Percentiles rank a stretch among this genome's conserved stretches.
Conservation (phyloP, 306 rosid species). For the Sicyos baderoa region DNA sequence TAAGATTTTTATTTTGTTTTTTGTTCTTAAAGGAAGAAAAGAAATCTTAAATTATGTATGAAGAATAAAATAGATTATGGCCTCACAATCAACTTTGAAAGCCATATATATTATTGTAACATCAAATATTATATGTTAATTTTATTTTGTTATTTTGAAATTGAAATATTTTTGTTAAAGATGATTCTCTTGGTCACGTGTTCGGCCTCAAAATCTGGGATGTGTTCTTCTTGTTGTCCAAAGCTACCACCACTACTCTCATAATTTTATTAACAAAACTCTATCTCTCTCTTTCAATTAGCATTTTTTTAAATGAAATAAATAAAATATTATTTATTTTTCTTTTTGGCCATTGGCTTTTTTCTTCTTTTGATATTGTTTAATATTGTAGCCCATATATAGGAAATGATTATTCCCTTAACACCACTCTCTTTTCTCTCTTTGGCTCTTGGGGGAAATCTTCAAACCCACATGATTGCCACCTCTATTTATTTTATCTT, state of each 20-base stretch:
- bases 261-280: slow-evolving; percentile 8
- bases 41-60: not conserved
- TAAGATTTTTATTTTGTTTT: too few relatives aligned
- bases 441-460: not conserved
- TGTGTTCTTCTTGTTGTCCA: slow-evolving; percentile 27
- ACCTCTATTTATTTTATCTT: not conserved
- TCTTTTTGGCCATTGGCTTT: not conserved
- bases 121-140: not conserved
- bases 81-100: not conserved
- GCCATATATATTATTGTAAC: not conserved
- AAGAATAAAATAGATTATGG: slow-evolving; percentile 7
- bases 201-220: slow-evolving; percentile 73
- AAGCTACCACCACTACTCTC: slow-evolving; percentile 1
- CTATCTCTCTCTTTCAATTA: not conserved
- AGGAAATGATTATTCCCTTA: slow-evolving; percentile 13
- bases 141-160: not conserved
- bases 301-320: not conserved
- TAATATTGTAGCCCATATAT: slow-evolving; percentile 16
- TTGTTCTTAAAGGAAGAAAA: not conserved
- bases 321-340: not conserved
- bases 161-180: slow-evolving; percentile 17
- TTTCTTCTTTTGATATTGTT: slow-evolving; percentile 16
- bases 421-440: not conserved
- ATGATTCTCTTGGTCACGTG: slow-evolving; percentile 62
- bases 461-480: slow-evolving; percentile 5